Evolutionary conservation across 192 early-diverging fungal genomes (phyloP), one percentile per base, ranked within the genome.

Genomic region (Coemansia sp.): DNA sequence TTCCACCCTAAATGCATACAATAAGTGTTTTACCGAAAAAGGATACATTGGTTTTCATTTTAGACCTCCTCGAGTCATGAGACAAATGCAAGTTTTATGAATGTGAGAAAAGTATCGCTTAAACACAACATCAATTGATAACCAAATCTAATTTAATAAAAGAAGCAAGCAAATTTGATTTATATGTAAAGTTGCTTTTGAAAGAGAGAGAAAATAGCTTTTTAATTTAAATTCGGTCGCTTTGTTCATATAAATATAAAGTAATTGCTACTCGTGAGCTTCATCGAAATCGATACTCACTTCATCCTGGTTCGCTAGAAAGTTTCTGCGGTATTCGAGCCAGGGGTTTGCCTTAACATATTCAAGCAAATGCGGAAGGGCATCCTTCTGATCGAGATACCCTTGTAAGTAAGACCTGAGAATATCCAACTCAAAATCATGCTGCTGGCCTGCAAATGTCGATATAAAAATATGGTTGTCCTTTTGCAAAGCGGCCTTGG

Each of bases 401-500:
- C 1, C 51, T 31, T 69, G 33, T 38, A 81, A 49, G 38, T 81
- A 81, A 11, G 40, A 25, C 20, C 56, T 64, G 2, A 81, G 64
- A 22, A 57, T 36, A 4, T 63, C 22, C 50, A 81, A 67, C 57
- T 81, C 73, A 3, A 55, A 40, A 49, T 81, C 79, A 0, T 29
- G 11, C 2, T 17, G 33, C 4, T 38, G 40, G 18, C 67, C 61
- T 0, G 63, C 62, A 48, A 69, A 82, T 1, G 80, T 34, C 22
- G 67, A 64, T 32, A 82, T 52, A 12, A 71, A 68, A 30, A 82
- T 51, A 32, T 82, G 80, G 65, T 77, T 77, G 5, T 69, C 75
- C 64, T 66, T 67, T 54, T 82, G 71, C 56, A 55, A 30, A 8
- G 51, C 67, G 4, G 71, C 70, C 68, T 82, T 82, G 38, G 71